Base-by-base conservation (phyloP, 805 yeast species). In the Nakazawaea wickerhamii region DNA sequence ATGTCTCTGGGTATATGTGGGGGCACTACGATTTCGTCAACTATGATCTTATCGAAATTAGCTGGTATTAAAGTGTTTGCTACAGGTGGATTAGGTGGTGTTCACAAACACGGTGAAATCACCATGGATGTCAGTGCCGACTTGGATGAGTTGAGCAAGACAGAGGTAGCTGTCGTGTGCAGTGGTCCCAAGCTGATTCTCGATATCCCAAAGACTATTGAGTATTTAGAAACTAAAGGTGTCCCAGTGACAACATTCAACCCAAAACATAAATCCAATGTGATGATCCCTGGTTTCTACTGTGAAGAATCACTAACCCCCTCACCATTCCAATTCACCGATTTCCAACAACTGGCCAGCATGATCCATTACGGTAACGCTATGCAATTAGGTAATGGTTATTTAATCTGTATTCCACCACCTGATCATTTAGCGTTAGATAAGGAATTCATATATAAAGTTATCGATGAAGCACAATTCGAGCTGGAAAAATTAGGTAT, bases 71-170 rank as follows among this genome's bases (percentile, higher is more conserved):
- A 76, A 51, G 87, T 89, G 10, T 89, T 88, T 68, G 93, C 95
- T 1, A 89, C 96, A 2, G 96, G 96, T 25, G 96, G 96, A 1
- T 68, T 88, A 15, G 96, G 96, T 17, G 96, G 96, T 17, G 95
- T 87, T 9, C 95, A 88, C 53, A 71, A 86, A 43, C 84, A 84
- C 6, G 91, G 84, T 17, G 83, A 84, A 43, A 50, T 62, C 22
- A 77, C 89, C 2, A 73, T 86, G 79, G 96, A 88, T 59, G 68
- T 88, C 19, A 80, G 90, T 52, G 95, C 95, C 2, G 96, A 88
- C 60, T 70, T 88, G 48, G 90, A 87, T 38, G 96, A 88, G 55
- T 67, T 89, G 41, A 82, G 89, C 1, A 70, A 79, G 44, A 89
- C 95, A 0, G 86, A 90, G 0, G 88, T 88, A 1, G 79, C 88